These are phyloP conservation scores for Obba rivulosa DNA, from an alignment of 768 basidiomycete genomes.

Conservation along the genomic window DNA sequence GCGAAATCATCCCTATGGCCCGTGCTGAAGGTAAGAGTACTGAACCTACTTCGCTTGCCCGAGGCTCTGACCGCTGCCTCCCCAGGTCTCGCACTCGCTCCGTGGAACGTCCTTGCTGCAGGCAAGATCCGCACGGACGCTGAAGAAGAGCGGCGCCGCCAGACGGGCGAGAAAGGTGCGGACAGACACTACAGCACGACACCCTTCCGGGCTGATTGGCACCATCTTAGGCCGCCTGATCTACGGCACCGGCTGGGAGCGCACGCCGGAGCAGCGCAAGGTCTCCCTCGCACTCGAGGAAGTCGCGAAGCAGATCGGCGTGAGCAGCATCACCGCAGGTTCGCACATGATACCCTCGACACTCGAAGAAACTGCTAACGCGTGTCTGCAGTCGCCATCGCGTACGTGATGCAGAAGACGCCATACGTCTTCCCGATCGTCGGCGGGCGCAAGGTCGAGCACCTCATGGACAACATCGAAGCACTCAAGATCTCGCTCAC, in stretches of 20 bases:
- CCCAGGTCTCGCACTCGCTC: conserved; percentile 31
- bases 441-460: conserved; percentile 47
- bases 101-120: conserved; percentile 34
- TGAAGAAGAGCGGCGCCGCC: conserved; percentile 25
- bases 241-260: conserved; percentile 27
- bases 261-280: conserved; percentile 28
- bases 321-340: conserved; percentile 13
- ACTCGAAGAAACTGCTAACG: background rate
- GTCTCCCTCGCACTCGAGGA: conserved; percentile 31
- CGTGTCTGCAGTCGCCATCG: conserved; percentile 37
- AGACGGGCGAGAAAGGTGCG: conserved; percentile 28
- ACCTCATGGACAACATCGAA: conserved; percentile 44
- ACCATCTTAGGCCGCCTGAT: conserved; percentile 28
- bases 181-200: too few relatives aligned
- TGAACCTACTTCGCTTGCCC: too few relatives aligned
- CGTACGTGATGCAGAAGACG: conserved; percentile 49
- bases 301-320: conserved; percentile 32
- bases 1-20: conserved; percentile 33
- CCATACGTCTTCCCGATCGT: conserved; percentile 47
- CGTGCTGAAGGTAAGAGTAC: conserved; percentile 13
- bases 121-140: conserved; percentile 34
- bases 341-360: background rate
- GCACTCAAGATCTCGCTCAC: conserved; percentile 42
- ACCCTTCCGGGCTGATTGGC: too few relatives aligned
- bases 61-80: conserved; percentile 1